Base-by-base conservation (phyloP, 495 filamentous ascomycete species). In the Cercophora sp. region DNA sequence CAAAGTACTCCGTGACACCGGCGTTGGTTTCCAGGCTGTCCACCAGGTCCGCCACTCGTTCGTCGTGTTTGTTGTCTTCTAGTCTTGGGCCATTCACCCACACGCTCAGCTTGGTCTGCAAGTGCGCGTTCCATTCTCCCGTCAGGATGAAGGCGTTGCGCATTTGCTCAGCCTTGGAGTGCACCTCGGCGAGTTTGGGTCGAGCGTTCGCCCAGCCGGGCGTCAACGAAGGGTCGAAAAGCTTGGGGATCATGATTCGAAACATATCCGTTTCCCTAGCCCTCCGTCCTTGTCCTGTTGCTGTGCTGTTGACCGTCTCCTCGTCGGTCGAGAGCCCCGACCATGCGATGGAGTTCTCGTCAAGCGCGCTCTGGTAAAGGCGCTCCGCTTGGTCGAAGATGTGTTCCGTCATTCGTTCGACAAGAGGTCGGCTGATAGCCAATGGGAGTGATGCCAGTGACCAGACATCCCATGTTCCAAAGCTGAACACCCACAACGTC, bases 401-500 rank as follows among this genome's bases (percentile, higher is more conserved):
- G 18, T 69, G 57, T 1, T 52, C 22, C 26, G 66, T 56, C 9
- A 66, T 48, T 0, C 52, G 57, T 27, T 65, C 66, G 2, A 75
- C 42, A 2, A 68, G 34, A 0, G 54, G 36, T 10, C 50, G 56
- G n/a, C 61, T 66, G 4, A 69, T 52, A 3, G 59, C 58, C 4
- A 66, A 60, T 8, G 73, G 70, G 1, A 79, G 47, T 6, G 64
- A 57, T 1, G 75, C 68, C 5, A 76, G 63, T n/a, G 69, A 54
- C 65, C 72, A 76, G 34, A 77, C 59, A 27, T 79, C 76, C 72
- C 72, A 76, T 37, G 71, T 69, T 2, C 76, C 76, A 11, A 77
- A 55, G 10, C 67, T 70, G 5, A 79, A 63, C 1, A 77, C 59
- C 63, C 70, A 78, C 8, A 79, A 48, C 0, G 70, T 77, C 43